phyloP scores from a whole-genome alignment of 83 land plant species.

The Thuja plicata region DNA sequence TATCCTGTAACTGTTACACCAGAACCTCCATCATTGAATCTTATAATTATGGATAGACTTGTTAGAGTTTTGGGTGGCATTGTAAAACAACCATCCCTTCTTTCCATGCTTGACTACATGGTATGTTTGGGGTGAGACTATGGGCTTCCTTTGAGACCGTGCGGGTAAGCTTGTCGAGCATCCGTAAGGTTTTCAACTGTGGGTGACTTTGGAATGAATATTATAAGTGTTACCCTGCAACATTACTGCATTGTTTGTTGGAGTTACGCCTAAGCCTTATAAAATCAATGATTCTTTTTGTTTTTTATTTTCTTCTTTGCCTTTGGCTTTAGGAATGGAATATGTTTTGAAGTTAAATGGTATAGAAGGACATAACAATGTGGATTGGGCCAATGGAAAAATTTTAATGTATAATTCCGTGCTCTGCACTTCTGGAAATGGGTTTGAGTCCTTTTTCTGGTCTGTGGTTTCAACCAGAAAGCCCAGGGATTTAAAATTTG shows the following conservation, averaged over 20 bases:
- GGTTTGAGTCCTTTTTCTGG: no score
- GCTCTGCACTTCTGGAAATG: no score
- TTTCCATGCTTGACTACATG: not conserved
- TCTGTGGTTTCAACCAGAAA: no score
- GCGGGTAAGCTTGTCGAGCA: not conserved
- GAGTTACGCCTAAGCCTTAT: not conserved
- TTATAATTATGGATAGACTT: not conserved
- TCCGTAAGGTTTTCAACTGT: not conserved
- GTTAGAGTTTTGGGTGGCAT: not conserved
- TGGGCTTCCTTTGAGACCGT: not conserved
- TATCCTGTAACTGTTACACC: not conserved
- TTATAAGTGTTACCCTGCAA: not conserved
- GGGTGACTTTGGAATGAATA: not conserved
- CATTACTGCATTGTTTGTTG: not conserved
- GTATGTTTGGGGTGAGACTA: not conserved
- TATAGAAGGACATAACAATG: not conserved
- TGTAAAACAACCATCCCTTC: not conserved
- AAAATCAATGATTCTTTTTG: no score
- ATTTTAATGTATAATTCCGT: no score
- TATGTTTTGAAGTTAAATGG: conserved; percentile 3
- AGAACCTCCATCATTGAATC: not conserved
- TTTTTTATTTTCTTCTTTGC: not conserved
- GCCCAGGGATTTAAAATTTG: no score
- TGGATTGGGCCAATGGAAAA: not conserved
- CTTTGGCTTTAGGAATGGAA: not conserved